phyloP scores from a whole-genome alignment of 768 basidiomycete genomes.

The Trametes cingulata region DNA sequence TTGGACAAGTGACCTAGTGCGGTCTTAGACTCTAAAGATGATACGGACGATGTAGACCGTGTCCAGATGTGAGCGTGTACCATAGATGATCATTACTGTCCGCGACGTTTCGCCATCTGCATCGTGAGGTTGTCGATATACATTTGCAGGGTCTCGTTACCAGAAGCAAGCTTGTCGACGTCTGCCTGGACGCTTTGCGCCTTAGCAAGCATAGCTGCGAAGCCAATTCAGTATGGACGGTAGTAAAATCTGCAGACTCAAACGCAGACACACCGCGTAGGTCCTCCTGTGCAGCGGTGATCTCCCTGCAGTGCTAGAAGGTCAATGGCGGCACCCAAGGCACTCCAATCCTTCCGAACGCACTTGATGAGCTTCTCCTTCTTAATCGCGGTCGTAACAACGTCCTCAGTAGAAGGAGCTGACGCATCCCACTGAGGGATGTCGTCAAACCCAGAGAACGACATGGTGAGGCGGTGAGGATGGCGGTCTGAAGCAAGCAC shows the following conservation, averaged over 20 bases:
- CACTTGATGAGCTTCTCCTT: slow-evolving; percentile 82
- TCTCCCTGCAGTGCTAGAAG: slow-evolving; percentile 55
- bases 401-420: slow-evolving; percentile 45
- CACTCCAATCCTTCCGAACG: slow-evolving; percentile 26
- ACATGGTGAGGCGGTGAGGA: slow-evolving; percentile 3
- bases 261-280: slow-evolving; percentile 55
- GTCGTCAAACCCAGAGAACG: slow-evolving; percentile 26
- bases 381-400: slow-evolving; percentile 72
- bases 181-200: slow-evolving; percentile 73
- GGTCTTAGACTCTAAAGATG: not conserved
- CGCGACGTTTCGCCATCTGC: slow-evolving; percentile 82
- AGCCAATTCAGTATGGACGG: not conserved
- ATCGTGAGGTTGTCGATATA: slow-evolving; percentile 88
- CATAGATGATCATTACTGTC: slow-evolving; percentile 23
- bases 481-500: not conserved
- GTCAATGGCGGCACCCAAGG: not conserved
- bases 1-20: too few relatives aligned
- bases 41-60: not conserved
- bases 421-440: slow-evolving; percentile 26
- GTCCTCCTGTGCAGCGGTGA: slow-evolving; percentile 73
- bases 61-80: not conserved
- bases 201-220: slow-evolving; percentile 62
- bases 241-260: not conserved
- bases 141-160: slow-evolving; percentile 82
- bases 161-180: slow-evolving; percentile 76